Evolutionary conservation across 2,329 filamentous ascomycete species (phyloP), one percentile per base, ranked within the genome.

Genomic region (Penicillium sp.): DNA sequence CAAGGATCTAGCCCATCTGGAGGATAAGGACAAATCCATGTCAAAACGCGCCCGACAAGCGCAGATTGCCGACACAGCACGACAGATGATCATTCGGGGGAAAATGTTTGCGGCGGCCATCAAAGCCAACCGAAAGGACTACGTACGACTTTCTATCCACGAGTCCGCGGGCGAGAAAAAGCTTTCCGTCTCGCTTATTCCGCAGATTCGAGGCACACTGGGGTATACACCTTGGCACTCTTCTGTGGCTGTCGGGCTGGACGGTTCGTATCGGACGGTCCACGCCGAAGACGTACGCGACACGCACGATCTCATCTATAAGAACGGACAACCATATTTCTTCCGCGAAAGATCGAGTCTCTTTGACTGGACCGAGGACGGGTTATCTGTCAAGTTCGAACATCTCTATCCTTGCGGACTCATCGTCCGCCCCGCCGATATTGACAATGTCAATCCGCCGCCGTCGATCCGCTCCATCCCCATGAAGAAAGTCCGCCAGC

Each of bases 341-440:
- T 84, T 77, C 64, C 74, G 81, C 1, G 79, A 84, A 60, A 81
- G 73, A 57, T 80, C 80, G 0, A 64, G 75, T 0, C 62, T 83
- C 0, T 71, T 78, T 1, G 68, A 71, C 4, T 83, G 79, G 80
- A 61, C 64, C 1, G 62, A 73, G 25, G 71, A 76, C 40, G 64
- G 65, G 0, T 11, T 69, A 0, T 58, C 59, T 0, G 73, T 83
- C 5, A 64, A 61, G 1, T 76, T 74, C 43, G 75, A 78, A 50
- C 81, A 79, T 4, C 66, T 81, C 3, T 83, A 84, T 50, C 81
- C 67, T 0, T 67, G 61, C 43, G 66, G 65, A 23, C 58, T 68
- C 10, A 60, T 69, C 31, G 62, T 69, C 40, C 61, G 61, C 3
- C 66, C 67, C 2, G 54, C 51, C 4, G 65, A 66, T 13, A 61